Base-by-base conservation (phyloP, 1,139 yeast genomes). In the Pichia sp. region DNA sequence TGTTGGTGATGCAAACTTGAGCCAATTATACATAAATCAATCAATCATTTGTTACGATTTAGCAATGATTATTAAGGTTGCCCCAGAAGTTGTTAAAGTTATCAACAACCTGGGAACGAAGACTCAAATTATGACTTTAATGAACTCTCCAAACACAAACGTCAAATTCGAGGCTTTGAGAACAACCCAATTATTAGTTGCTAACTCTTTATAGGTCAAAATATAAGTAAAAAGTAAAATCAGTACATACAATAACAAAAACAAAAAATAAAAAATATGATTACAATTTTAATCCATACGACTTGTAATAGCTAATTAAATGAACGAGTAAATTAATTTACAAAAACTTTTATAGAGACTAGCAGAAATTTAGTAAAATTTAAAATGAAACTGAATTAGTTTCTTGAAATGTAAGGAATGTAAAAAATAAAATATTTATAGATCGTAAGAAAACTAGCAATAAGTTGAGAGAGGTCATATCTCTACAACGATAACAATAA, bases 121-220 rank as follows among this genome's bases (percentile, higher is more conserved):
- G 72, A 71, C 85, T 22, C 79, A 82, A 67, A 78, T 94, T 53
- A 91, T 94, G 98, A 78, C 79, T 53, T 75, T 90, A 56, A 83
- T 93, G 79, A 88, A 83, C 58, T 83, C 83, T 48, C 79, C 84
- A 37, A 94, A 90, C 65, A 77, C 91, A 35, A 95, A 89, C 61
- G 91, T 93, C 58, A 88, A 93, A 65, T 93, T 85, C 65, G 96
- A 93, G 71, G 98, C 99, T 2, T 78, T 93, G 62, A 88, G 87
- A 66, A 90, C 98, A 1, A 88, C 96, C 20, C 99, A 94, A 71
- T 79, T 85, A 51, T 79, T 93, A 61, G 95, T 93, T 50, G 89
- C 96, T 8, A 91, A 88, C 58, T 74, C 84, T 14, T 70, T 77
- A 34, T 60, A 50, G 35, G 10, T 24, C 27, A 8, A 8, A 24